Base-by-base conservation (phyloP, 371 early-diverging fungal genomes). In the Zancudomyces culisetae region DNA sequence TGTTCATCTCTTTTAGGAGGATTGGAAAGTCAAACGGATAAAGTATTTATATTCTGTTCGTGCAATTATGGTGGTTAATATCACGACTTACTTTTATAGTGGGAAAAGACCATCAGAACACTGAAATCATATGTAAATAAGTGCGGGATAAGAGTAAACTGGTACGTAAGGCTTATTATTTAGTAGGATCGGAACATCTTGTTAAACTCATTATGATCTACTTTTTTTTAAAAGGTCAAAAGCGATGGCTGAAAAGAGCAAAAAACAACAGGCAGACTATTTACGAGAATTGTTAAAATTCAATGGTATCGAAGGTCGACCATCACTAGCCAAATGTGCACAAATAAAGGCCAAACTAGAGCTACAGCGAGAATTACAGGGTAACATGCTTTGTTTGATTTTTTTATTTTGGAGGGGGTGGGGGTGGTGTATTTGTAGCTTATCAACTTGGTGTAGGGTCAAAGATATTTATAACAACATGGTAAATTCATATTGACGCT, bases 341-440 rank as follows among this genome's bases (percentile, higher is more conserved):
- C 47, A 55, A 56, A 56, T 65, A 19, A 65, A 67, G 47, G 67
- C 45, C 4, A 65, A 62, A 54, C 66, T 64, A 13, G 66, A 65
- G 12, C 21, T 65, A 23, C 62, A 62, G 22, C 62, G 58, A 0
- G 66, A 65, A 47, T 26, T 65, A n/a, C 60, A 58, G 18, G 64
- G 45, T 45, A 70, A 10, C 15, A 10, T 35, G 35, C 6, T 15
- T 35, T 35, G 35, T 35, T 35, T 35, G 6, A 35, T 10, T 35
- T 10, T 35, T 15, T 35, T 35, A 15, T 10, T 35, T 35, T 35
- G 15, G 35, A 35, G 6, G 35, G 35, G n/a, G n/a, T n/a, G n/a
- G n/a, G n/a, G n/a, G n/a, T n/a, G n/a, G n/a, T n/a, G n/a, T n/a
- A n/a, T n/a, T n/a, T n/a, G n/a, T n/a, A n/a, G n/a, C n/a, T n/a